Percentiles rank a stretch among this genome's conserved stretches.
phyloP scores from a whole-genome alignment of 768 basidiomycete genomes.

The Termitomyces sp. region DNA sequence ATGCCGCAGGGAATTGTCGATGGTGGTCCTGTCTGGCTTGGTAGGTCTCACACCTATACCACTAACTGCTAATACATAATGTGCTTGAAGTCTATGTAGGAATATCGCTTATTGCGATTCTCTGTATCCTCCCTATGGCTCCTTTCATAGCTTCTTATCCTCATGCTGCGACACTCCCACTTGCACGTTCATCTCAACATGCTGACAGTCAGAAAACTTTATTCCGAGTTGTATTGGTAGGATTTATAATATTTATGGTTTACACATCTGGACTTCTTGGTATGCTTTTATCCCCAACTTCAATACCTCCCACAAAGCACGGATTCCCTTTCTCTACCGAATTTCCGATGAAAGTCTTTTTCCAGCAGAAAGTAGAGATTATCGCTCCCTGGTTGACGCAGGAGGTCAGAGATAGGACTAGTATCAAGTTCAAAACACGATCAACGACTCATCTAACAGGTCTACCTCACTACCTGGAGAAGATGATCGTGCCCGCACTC shows the following conservation, averaged over 20 bases:
- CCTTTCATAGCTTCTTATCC: constrained; percentile 42
- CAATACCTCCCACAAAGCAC: constrained; percentile 16
- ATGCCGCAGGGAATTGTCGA: constrained; percentile 57
- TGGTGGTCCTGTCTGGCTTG: constrained; percentile 50
- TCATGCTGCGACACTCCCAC: neutral
- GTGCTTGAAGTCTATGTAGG: constrained; percentile 40
- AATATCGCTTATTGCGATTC: constrained; percentile 37
- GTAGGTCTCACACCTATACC: constrained; percentile 17
- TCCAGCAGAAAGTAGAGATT: constrained; percentile 52
- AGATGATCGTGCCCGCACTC: constrained; percentile 29
- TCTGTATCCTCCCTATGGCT: constrained; percentile 53
- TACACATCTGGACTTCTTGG: constrained; percentile 23
- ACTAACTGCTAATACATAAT: neutral
- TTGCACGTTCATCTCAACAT: neutral
- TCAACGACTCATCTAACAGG: constrained; percentile 41
- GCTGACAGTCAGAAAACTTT: constrained; percentile 4
- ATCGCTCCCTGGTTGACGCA: constrained; percentile 17
- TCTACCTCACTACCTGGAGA: constrained; percentile 34
- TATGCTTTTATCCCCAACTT: constrained; percentile 1
- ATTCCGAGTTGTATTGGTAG: constrained; percentile 16
- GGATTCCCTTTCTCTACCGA: constrained; percentile 58
- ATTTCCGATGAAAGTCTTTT: constrained; percentile 65
- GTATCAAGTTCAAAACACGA: constrained; percentile 12
- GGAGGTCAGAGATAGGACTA: neutral
- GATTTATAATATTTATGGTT: constrained; percentile 35